Evolutionary conservation across 192 early-diverging fungal species (phyloP), one percentile per base, ranked within the genome.

Genomic region (Backusella parvicylindrica): DNA sequence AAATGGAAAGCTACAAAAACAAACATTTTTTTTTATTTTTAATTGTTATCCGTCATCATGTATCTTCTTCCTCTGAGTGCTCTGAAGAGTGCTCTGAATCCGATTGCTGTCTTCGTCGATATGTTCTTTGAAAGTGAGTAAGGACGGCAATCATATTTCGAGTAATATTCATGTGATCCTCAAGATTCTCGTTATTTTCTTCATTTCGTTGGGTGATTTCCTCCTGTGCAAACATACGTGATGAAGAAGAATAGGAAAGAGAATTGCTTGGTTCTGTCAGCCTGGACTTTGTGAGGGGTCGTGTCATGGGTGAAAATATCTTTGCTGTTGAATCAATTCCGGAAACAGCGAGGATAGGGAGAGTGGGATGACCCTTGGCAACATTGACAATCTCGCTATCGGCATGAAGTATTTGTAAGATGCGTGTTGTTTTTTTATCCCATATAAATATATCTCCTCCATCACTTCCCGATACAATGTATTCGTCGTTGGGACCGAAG

Each of bases 301-400:
- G 18, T 32, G 68, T 60, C 53, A 60, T 85, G 6, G 91, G 85
- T 33, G 82, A 77, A 64, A 94, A 91, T 43, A 95, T 83, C 74
- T 94, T 92, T 40, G 91, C 82, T 7, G 90, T 92, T 33, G 85
- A 80, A 69, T 94, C 94, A 26, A 95, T 94, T 0, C 94, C 94
- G 0, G 93, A 93, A 1, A 91, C 87, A 37, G 30, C 84, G 5
- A 81, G 69, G 72, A 82, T 74, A 40, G 85, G 90, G 47, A 81
- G 43, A 16, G 70, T 70, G 0, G 92, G 94, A 63, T 94, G 92
- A 2, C 83, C 80, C 74, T 87, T 37, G 6, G 64, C 70, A 23
- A 86, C 82, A 70, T 91, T 90, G 23, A 90, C 86, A 38, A 86
- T 85, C 37, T 90, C 82, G 36, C 49, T 36, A 69, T 95, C 94